Percentiles rank a stretch among this genome's conserved stretches.
These are phyloP conservation scores for Piloderma croceum DNA, from an alignment of 768 basidiomycete genomes.

Conservation along the genomic window DNA sequence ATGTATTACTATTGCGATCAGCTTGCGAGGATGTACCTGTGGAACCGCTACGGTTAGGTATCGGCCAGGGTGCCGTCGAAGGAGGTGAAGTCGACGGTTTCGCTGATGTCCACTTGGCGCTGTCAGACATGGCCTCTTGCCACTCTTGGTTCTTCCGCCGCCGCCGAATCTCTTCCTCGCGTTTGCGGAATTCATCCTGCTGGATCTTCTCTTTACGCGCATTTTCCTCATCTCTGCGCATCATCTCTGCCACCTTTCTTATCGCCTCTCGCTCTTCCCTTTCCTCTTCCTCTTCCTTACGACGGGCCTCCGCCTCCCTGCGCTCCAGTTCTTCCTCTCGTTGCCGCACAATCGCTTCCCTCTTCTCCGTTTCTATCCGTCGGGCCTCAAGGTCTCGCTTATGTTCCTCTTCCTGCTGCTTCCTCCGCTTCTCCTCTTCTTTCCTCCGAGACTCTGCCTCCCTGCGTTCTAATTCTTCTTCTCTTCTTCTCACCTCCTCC, in stretches of 20 bases:
- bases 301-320: constrained; percentile 13
- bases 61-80: constrained; percentile 22
- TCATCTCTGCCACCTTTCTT: constrained; percentile 16
- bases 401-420: constrained; percentile 16
- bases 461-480: constrained; percentile 13
- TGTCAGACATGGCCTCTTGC: too few species aligned
- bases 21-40: constrained; percentile 8
- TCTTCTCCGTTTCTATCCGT: constrained; percentile 3
- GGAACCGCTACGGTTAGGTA: constrained; percentile 23
- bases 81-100: constrained; percentile 23
- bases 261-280: constrained; percentile 14
- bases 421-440: constrained; percentile 20
- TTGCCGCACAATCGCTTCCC: constrained; percentile 7
- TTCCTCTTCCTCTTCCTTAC: constrained; percentile 25
- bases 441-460: constrained; percentile 21
- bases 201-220: constrained; percentile 22
- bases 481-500: constrained; percentile 10
- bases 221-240: constrained; percentile 20
- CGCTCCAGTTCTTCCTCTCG: constrained; percentile 15
- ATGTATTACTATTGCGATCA: constrained; percentile 16
- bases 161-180: constrained; percentile 26
- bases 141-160: constrained; percentile 11
- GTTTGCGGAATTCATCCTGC: constrained; percentile 21
- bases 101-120: too few species aligned
- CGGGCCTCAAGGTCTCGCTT: constrained; percentile 1